phyloP scores from a whole-genome alignment of 257 asterid species.

The Ilex aquifolium region DNA sequence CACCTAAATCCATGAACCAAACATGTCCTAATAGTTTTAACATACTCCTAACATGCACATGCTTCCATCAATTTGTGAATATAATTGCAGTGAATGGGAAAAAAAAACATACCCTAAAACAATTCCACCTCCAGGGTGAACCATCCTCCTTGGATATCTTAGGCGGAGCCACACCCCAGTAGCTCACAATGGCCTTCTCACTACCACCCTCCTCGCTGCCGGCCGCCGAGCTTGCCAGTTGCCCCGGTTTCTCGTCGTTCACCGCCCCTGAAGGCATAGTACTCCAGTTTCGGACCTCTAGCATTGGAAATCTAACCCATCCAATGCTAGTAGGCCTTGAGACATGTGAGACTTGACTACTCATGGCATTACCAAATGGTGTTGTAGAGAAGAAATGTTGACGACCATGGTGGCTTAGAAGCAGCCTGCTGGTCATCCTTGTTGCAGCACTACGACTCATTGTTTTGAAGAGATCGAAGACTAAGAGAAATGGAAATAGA shows the following conservation, averaged over 20 bases:
- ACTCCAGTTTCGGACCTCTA: constrained; percentile 29
- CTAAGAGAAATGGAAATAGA: background rate
- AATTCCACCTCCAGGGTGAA: constrained; percentile 68
- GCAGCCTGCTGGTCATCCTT: constrained; percentile 21
- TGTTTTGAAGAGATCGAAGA: background rate
- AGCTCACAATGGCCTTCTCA: constrained; percentile 33
- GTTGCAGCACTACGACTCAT: constrained; percentile 34
- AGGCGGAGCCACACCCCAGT: constrained; percentile 65
- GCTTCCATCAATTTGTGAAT: background rate
- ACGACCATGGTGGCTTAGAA: constrained; percentile 16
- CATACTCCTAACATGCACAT: too few species aligned
- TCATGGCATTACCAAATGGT: constrained; percentile 3
- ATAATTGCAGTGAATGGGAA: background rate
- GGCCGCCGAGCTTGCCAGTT: background rate
- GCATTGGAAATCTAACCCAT: constrained; percentile 1
- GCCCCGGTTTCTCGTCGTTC: constrained; percentile 18
- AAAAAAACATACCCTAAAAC: constrained; percentile 40
- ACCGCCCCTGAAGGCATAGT: constrained; percentile 7
- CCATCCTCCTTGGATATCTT: constrained; percentile 46
- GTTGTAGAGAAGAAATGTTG: constrained; percentile 8
- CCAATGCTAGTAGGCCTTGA: constrained; percentile 5
- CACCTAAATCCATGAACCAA: too few species aligned
- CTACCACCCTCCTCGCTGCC: background rate
- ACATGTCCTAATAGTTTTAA: too few species aligned
- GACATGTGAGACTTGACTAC: constrained; percentile 2